Evolutionary conservation across 768 basidiomycete genomes (phyloP), one percentile per base, ranked within the genome.

Genomic region (Trichaptum fuscoviolaceum): DNA sequence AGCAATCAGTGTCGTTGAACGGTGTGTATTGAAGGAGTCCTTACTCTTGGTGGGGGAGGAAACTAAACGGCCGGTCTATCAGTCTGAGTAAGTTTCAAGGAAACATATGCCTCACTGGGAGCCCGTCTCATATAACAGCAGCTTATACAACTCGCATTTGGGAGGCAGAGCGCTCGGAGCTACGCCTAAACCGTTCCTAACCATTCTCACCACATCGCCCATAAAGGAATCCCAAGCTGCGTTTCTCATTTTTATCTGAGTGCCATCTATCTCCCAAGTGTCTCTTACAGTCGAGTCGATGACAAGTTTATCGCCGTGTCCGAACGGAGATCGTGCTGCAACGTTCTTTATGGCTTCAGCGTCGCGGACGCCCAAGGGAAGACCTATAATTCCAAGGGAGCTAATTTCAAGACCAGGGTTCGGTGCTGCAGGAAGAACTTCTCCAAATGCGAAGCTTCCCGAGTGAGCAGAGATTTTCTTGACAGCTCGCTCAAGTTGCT

Each of bases 221-320:
- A 85, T 63, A 58, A 73, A 85, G 1, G 64, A 42, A 0, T 65
- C 42, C 83, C 84, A 85, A 15, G 71, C 73, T 0, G 78, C 74
- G 69, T 83, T 84, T 10, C 70, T 70, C 64, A 84, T 83, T 7
- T 70, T 69, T 7, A 85, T 72, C 62, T 73, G 70, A 0, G 67
- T 68, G 0, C 81, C 78, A 63, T 82, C 80, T 58, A 85, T 80
- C 69, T 85, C 82, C 82, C 82, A 85, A 7, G 82, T 83, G 74
- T 84, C 79, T 15, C 83, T 73, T 8, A 84, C 81, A 1, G 74
- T 69, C 58, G 73, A 82, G 66, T 84, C 78, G 0, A 83, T 75
- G 10, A 83, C 67, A 0, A 81, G 84, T 15, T 75, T 71, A 42
- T 78, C 76, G n/a, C 80, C 82, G 64, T 79, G 77, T 0, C 83